Evolutionary conservation across 2,329 filamentous ascomycete species (phyloP), one percentile per base, ranked within the genome.

Genomic region (Phialophora expanda): DNA sequence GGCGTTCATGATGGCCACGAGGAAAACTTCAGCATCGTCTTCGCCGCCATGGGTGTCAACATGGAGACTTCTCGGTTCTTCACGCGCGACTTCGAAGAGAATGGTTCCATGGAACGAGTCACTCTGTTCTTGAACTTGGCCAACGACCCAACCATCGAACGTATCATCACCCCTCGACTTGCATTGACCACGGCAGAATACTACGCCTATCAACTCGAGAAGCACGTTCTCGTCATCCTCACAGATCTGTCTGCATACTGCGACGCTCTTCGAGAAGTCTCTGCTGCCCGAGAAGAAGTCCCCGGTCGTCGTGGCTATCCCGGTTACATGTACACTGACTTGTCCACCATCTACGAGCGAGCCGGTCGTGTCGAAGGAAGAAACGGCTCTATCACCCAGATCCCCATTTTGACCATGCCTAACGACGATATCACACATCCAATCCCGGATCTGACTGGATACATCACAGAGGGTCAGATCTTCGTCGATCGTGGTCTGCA

Each of bases 281-380:
- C 95, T 14, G 94, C 95, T 62, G 95, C 95, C 61, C 89, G 95
- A 83, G 95, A 99, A 86, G 95, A 99, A 89, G 95, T 99, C 51
- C 95, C 95, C 48, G 95, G 95, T 86, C 94, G 95, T 80, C 94
- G 95, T 89, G 95, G 95, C 87, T 99, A 95, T 84, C 95, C 95
- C 61, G 95, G 95, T 91, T 99, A 99, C 87, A 99, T 99, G 95
- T 99, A 99, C 86, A 99, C 95, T 73, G 96, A 99, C 88, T 91
- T 99, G 89, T 97, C 95, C 66, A 99, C 95, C 77, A 97, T 99
- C 75, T 99, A 99, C 85, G 95, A 99, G 83, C 93, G 95, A 83
- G 95, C 95, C 74, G 95, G 95, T 76, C 95, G 95, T 90, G 95
- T 99, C 58, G 85, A 92, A 76, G 96, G 96, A 74, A 91, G 96